Base-by-base conservation (phyloP, 331 rosid species). In the Quercus lobata region DNA sequence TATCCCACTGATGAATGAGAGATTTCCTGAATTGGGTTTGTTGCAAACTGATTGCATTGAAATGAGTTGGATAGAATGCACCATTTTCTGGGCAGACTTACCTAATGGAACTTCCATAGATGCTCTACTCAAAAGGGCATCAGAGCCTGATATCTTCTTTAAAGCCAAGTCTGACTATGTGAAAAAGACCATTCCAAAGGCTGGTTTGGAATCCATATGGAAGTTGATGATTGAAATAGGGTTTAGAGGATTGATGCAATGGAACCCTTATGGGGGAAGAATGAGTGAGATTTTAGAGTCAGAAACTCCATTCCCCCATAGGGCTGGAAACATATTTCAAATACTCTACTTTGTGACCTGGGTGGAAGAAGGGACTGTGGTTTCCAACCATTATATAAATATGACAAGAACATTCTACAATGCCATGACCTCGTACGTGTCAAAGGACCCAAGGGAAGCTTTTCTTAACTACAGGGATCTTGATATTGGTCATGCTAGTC, bases 251-350 rank as follows among this genome's bases (percentile, higher is more conserved):
- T 41, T 41, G 12, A 41, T 41, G 46, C 3, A 41, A 41, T 41
- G 46, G 46, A 41, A 8, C 22, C 80, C 84, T 9, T 81, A 75
- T 21, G 84, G 84, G 22, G 84, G 84, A 16, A 81, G 44, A 46
- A 81, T 81, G 84, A 24, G 58, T 32, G 76, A 81, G 22, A 57
- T 81, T 66, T 2, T 70, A 2, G 71, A 70, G 4, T 24, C 80
- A 0, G 72, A 62, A 10, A 81, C 84, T 9, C 80, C 84, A n/a
- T 81, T 75, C 35, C 84, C 84, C 1, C 84, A 81, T 11, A 44
- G 84, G 21, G 80, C 80, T 2, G 84, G 80, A 35, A 81, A 81
- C 61, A 46, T 81, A 76, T 81, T 68, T 29, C 3, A 22, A 35
- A 75, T 81, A 25, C 56, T 68, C 17, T 81, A 75, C 25, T 41